Conservation (phyloP, 176 grass and related monocot genomes). For the Oryza australiensis region DNA sequence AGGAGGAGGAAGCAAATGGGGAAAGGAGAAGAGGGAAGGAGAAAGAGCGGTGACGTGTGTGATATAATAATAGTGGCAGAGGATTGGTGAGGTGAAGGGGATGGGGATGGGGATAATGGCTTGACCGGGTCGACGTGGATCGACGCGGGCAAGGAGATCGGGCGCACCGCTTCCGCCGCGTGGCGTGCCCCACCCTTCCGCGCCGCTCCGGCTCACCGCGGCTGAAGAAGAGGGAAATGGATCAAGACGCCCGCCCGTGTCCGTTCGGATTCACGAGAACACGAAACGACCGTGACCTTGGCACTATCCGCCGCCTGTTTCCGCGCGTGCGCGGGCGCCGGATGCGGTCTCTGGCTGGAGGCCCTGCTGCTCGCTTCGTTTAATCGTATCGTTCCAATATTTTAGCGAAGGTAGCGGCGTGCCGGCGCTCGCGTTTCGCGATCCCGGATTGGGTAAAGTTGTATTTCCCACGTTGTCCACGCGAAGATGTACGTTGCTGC, state of each 20-base stretch:
- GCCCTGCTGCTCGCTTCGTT: no score
- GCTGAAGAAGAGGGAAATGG: conserved; percentile 41
- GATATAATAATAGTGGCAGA: conserved; percentile 34
- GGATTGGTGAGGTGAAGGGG: neutral
- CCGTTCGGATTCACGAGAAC: neutral
- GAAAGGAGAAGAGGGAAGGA: neutral
- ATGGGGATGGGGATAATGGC: conserved; percentile 4
- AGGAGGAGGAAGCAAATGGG: neutral
- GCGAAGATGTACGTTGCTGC: neutral
- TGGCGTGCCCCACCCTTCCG: neutral
- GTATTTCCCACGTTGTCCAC: neutral
- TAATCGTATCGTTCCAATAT: neutral
- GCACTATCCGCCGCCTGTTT: neutral
- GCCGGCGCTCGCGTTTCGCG: neutral
- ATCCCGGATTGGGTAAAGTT: neutral
- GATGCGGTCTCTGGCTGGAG: no score
- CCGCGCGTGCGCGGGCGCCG: neutral
- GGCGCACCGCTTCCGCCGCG: conserved; percentile 31
- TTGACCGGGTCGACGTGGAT: conserved; percentile 50
- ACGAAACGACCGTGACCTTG: neutral
- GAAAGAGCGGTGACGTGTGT: neutral
- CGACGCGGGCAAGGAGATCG: neutral
- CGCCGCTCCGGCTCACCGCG: conserved; percentile 42
- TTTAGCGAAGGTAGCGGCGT: neutral
- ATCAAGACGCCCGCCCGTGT: conserved; percentile 28